Evolutionary conservation across 345 rosid genomes (phyloP).

Genomic region (Bruguiera parviflora): DNA sequence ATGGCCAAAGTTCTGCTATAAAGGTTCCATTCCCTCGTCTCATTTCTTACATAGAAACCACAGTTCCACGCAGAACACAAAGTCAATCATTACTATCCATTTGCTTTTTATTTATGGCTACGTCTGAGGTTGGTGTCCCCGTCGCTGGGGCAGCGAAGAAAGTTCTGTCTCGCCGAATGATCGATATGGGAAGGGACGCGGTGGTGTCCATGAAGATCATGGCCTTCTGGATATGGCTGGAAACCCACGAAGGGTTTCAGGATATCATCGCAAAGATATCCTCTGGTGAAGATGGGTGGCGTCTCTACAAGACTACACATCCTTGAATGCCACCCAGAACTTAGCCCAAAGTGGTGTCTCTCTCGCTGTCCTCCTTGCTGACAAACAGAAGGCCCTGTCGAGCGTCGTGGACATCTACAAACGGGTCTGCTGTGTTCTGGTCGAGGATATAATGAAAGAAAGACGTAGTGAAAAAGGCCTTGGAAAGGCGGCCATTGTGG

Average conservation of each 20-base stretch:
- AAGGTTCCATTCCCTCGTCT: no score
- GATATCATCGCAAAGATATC: conserved; percentile 1
- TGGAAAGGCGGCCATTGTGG: background rate
- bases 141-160: background rate
- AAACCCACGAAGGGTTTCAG: conserved; percentile 1
- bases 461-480: background rate
- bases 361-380: background rate
- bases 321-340: background rate
- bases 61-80: background rate
- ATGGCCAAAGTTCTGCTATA: no score
- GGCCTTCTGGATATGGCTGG: conserved; percentile 21
- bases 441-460: background rate
- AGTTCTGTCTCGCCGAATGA: background rate
- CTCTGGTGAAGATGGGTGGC: background rate
- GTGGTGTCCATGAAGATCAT: conserved; percentile 7
- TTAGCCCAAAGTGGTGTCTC: background rate
- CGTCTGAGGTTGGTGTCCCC: background rate
- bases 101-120: background rate
- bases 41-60: background rate
- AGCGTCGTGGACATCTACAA: background rate
- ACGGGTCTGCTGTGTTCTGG: background rate
- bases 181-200: background rate
- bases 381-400: conserved; percentile 4
- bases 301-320: background rate
- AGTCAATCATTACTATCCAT: background rate